These are phyloP conservation scores for Claviceps arundinis DNA, from an alignment of 2,329 filamentous ascomycete genomes.

Conservation along the genomic window DNA sequence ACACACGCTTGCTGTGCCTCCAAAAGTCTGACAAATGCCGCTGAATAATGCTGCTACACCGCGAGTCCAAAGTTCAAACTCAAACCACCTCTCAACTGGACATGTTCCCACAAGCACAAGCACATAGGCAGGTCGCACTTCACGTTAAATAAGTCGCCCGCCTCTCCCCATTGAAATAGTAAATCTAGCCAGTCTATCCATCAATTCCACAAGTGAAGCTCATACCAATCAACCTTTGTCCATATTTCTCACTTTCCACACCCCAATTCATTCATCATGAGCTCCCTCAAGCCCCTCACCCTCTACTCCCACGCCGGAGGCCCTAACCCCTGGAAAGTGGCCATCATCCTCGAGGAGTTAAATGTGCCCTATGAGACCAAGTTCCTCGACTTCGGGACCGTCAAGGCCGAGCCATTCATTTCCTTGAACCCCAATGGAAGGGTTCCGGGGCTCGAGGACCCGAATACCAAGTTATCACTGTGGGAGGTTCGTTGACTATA, in stretches of 20 bases:
- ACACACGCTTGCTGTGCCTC: too few relatives aligned
- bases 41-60: too few relatives aligned
- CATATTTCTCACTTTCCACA: neutral
- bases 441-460: conserved; percentile 11
- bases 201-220: neutral
- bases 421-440: conserved; percentile 13
- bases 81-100: too few relatives aligned
- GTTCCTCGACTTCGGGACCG: conserved; percentile 8
- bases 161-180: too few relatives aligned
- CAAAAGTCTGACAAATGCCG: too few relatives aligned
- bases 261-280: neutral
- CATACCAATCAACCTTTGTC: neutral
- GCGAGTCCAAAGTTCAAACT: too few relatives aligned
- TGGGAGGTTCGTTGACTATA: conserved; percentile 9
- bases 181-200: neutral
- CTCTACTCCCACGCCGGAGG: conserved; percentile 3
- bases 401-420: conserved; percentile 13
- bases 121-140: too few relatives aligned
- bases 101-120: too few relatives aligned
- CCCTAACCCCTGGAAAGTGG: conserved; percentile 12
- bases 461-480: conserved; percentile 11
- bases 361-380: conserved; percentile 10
- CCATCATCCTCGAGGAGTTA: conserved; percentile 14
- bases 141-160: too few relatives aligned
- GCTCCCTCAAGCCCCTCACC: conserved; percentile 1